Evolutionary conservation across 352 stramenopile species (phyloP).

Genomic region (Globisporangium recalcitrans): DNA sequence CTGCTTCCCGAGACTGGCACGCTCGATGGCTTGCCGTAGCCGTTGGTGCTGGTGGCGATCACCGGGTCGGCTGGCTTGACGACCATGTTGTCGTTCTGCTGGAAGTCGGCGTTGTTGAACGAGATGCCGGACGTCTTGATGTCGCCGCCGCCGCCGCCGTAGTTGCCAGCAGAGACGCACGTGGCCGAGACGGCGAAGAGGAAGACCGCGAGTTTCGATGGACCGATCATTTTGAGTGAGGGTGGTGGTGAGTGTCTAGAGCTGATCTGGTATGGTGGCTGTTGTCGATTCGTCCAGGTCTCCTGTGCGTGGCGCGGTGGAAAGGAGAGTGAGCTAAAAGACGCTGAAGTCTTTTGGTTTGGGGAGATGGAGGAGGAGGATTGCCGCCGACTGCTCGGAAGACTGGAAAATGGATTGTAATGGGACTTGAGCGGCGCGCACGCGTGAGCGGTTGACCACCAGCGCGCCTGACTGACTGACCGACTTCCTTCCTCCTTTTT

Average conservation of each 20-base stretch:
- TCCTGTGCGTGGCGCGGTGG: constrained; percentile 2
- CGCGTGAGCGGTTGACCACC: background rate
- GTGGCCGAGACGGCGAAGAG: constrained; percentile 12
- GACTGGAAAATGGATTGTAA: constrained; percentile 31
- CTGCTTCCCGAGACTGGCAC: background rate
- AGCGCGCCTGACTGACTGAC: background rate
- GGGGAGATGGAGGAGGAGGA: background rate
- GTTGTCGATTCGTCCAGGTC: background rate
- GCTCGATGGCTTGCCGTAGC: constrained; percentile 5
- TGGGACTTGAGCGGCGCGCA: background rate
- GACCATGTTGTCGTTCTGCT: constrained; percentile 18
- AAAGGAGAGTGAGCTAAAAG: constrained; percentile 8
- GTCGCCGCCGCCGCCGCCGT: constrained; percentile 10
- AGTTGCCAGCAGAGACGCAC: constrained; percentile 14
- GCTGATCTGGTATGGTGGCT: constrained; percentile 4
- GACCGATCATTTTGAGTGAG: constrained; percentile 12
- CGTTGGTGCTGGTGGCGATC: constrained; percentile 10
- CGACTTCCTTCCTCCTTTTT: background rate
- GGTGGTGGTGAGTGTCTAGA: background rate
- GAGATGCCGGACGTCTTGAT: constrained; percentile 10
- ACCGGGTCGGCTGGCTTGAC: constrained; percentile 16
- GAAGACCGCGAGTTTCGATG: constrained; percentile 18
- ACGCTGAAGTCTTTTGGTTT: constrained; percentile 3
- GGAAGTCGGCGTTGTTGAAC: constrained; percentile 17
- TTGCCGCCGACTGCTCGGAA: constrained; percentile 16